Base-by-base conservation (phyloP, 2,329 filamentous ascomycete species). In the Diaporthe caulivora region DNA sequence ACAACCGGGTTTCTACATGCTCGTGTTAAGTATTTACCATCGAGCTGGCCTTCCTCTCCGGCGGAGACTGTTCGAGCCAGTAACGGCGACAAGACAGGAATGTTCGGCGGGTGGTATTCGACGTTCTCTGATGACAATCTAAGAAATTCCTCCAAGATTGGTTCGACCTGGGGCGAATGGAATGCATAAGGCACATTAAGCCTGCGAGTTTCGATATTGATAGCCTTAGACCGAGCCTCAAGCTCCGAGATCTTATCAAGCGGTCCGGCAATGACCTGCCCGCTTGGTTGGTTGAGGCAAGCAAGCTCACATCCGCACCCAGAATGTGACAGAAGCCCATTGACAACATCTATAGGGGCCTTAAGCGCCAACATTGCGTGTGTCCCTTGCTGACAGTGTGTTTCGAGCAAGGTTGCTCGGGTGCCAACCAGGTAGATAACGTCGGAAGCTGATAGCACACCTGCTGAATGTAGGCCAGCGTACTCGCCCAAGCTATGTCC, bases 201-300 rank as follows among this genome's bases (percentile, higher is more conserved):
- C 58, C 81, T 82, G 0, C 84, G 85, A 73, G 78, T 86, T 82
- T 82, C 88, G 82, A 79, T 79, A 74, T 77, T 83, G 15, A 74
- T 79, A 26, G 42, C 78, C 53, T 75, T 76, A 21, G 84, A 78
- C 71, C 78, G 75, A 57, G 78, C 75, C 18, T 87, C 85, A 21
- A 91, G 84, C 7, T 83, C 80, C 3, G 82, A 78, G 44, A 89
- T 83, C 65, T 86, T 81, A 1, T 78, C 78, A 0, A 83, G 82
- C 8, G 79, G 77, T 10, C 87, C 88, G 29, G 84, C 84, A 24
- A 97, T 85, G 1, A 97, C 94, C 11, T 91, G 95, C 79, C 94
- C 93, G 69, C 90, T 86, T 0, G 92, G 91, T 0, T 92, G 90
- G 77, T 97, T 97, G 80, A 95, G 88, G 83, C 94, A 97, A 18